phyloP scores from a whole-genome alignment of 2,329 filamentous ascomycete genomes.

The Venturia effusa region DNA sequence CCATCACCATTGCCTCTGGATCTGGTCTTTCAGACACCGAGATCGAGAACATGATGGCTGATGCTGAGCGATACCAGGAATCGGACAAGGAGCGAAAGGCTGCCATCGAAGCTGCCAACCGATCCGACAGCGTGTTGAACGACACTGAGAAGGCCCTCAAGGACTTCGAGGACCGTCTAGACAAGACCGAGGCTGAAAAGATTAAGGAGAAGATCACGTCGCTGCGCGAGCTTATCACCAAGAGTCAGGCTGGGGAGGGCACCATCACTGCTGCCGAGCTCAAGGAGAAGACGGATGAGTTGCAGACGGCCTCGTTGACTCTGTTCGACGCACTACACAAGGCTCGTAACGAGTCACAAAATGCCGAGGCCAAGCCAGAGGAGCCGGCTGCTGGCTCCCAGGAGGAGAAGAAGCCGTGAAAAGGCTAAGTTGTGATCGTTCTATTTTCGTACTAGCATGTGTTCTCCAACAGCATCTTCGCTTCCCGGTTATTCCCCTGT shows the following conservation, averaged over 20 bases:
- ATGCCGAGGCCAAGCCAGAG: constrained; percentile 35
- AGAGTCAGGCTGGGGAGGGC: constrained; percentile 89
- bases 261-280: constrained; percentile 79
- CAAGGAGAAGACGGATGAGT: constrained; percentile 97
- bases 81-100: constrained; percentile 93
- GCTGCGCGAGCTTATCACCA: constrained; percentile 81
- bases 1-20: constrained; percentile 95
- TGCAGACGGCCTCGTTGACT: constrained; percentile 89
- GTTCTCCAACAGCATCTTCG: constrained; percentile 10
- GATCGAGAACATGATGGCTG: constrained; percentile 95
- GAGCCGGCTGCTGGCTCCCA: constrained; percentile 37
- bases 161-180: constrained; percentile 90
- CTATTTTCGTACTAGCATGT: constrained; percentile 22
- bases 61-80: constrained; percentile 94
- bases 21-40: constrained; percentile 91
- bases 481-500: constrained; percentile 7
- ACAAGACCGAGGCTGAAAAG: constrained; percentile 87
- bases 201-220: constrained; percentile 87
- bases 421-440: constrained; percentile 5
- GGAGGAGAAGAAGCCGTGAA: constrained; percentile 60
- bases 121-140: constrained; percentile 89
- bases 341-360: constrained; percentile 57
- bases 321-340: constrained; percentile 99
- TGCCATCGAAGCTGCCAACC: constrained; percentile 93
- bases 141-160: constrained; percentile 97